Evolutionary conservation across 2,329 filamentous ascomycete species (phyloP).

Genomic region (Verticillium isaacii): DNA sequence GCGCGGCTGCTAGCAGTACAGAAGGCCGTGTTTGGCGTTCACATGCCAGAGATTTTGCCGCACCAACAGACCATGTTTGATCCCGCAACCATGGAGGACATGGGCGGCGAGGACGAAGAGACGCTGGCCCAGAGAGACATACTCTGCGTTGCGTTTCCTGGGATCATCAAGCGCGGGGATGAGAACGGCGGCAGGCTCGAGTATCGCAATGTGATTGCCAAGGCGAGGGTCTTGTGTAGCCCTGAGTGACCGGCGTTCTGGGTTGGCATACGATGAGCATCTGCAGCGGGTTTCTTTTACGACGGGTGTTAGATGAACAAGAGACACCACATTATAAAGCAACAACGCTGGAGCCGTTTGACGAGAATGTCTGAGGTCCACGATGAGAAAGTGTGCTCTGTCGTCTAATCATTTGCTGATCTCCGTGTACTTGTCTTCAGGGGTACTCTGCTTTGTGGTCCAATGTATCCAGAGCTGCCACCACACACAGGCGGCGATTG

Average conservation of each 20-base stretch:
- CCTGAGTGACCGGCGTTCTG: constrained; percentile 31
- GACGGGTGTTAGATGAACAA: neutral
- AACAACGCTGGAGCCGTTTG: too few species aligned
- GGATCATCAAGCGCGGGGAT: constrained; percentile 60
- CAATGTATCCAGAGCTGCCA: too few species aligned
- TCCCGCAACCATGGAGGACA: constrained; percentile 58
- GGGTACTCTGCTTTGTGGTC: too few species aligned
- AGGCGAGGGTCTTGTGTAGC: constrained; percentile 60
- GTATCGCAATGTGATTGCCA: constrained; percentile 59
- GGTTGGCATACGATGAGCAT: neutral
- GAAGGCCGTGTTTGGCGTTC: constrained; percentile 51
- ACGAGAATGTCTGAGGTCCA: too few species aligned
- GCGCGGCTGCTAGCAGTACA: constrained; percentile 53
- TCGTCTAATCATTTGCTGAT: too few species aligned
- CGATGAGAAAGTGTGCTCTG: too few species aligned
- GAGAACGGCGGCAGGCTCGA: constrained; percentile 58
- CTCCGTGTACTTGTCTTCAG: too few species aligned
- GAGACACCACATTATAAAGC: neutral
- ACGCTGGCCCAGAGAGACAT: constrained; percentile 47
- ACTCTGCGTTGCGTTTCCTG: constrained; percentile 59
- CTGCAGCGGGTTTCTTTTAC: neutral
- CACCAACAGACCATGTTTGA: constrained; percentile 55
- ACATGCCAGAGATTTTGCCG: constrained; percentile 48
- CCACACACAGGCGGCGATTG: too few species aligned
- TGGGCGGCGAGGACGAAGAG: constrained; percentile 58